phyloP scores from a whole-genome alignment of 164 flowering plant species.

The Saururus chinensis region DNA sequence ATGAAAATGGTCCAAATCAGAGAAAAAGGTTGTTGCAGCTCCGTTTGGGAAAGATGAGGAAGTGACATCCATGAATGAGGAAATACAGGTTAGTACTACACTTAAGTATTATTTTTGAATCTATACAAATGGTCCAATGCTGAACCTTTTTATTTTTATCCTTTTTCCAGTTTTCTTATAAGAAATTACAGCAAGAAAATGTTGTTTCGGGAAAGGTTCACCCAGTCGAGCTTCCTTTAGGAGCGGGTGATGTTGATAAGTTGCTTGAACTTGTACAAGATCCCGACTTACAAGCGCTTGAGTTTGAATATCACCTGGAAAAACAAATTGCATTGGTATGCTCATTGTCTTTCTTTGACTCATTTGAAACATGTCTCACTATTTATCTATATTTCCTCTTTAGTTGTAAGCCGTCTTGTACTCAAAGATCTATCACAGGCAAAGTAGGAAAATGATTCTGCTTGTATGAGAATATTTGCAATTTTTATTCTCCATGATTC shows the following conservation, averaged over 20 bases:
- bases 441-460: too few relatives aligned
- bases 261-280: constrained; percentile 34
- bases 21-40: constrained; percentile 27
- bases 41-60: constrained; percentile 29
- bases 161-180: constrained; percentile 29
- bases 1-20: constrained; percentile 23
- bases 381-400: too few relatives aligned
- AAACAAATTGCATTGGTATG: constrained; percentile 40
- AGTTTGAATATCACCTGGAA: constrained; percentile 51
- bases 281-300: constrained; percentile 41
- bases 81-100: constrained; percentile 49
- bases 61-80: constrained; percentile 26
- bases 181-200: constrained; percentile 22
- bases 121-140: too few relatives aligned
- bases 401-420: too few relatives aligned
- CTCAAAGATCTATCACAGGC: too few relatives aligned
- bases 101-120: too few relatives aligned
- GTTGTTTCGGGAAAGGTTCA: constrained; percentile 12
- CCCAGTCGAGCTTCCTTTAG: constrained; percentile 16
- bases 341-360: not conserved
- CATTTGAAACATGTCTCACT: too few relatives aligned
- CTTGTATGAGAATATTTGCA: too few relatives aligned
- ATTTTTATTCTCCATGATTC: too few relatives aligned
- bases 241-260: constrained; percentile 15
- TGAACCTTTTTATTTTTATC: not conserved